Base-by-base conservation (phyloP, 371 early-diverging fungal genomes). In the Mortierella sp. region DNA sequence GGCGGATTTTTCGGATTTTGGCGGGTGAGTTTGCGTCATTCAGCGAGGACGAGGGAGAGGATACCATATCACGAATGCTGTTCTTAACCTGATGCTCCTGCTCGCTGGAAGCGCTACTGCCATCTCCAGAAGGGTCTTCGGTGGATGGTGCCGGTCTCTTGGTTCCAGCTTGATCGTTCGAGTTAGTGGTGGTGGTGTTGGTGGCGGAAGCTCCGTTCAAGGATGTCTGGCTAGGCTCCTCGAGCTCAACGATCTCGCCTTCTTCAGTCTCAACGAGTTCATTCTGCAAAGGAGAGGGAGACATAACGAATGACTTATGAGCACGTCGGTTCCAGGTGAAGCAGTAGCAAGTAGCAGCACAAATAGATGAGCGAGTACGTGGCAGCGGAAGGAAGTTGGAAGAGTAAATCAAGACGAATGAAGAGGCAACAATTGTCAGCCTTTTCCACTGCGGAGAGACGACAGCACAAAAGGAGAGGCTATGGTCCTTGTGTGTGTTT, bases 201-300 rank as follows among this genome's bases (percentile, higher is more conserved):
- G 49, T 21, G 29, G 47, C 3, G 21, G 54, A 21, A 13, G 54
- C 16, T 29, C 46, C 45, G 46, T 25, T 65, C 54, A 53, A 21
- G 31, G 59, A 46, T 37, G 10, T 48, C 24, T 54, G 60, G 21
- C 12, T 37, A 21, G 40, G 55, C 16, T 56, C 63, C 29, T 58
- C 63, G 47, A 29, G 59, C 53, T 79, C 79, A 62, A 76, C 67
- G 51, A 78, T 78, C 55, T 78, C 80, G 57, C 78, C 80, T 31
- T 80, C 80, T 56, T 77, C 78, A 49, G 71, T 56, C 60, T 80
- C 80, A 56, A 73, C 45, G 63, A 72, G 63, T 45, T 71, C 80
- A 59, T 72, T 65, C 65, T 79, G 73, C 70, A 67, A 51, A 64
- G 67, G 63, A 59, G 71, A 63, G 58, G 67, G 67, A 63, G 70